A percentile compares a stretch with the other conserved stretches of the same genome.
These are phyloP conservation scores for Spergularia bocconei DNA, from an alignment of 148 eudicot genomes.

Conservation along the genomic window DNA sequence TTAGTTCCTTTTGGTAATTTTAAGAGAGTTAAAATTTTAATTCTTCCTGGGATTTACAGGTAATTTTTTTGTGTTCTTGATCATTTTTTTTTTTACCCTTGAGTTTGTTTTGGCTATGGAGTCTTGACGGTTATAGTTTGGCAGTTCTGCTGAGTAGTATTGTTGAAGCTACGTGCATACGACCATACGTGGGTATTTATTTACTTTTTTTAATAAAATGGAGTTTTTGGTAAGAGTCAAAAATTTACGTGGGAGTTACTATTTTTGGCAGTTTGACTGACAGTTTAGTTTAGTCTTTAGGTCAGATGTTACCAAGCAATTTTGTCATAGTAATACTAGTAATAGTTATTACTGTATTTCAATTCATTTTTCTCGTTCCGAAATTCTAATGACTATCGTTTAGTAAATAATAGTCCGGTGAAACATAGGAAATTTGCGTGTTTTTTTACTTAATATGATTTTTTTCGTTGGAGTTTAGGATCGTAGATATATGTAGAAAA, in stretches of 20 bases:
- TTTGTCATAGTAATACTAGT: too few species aligned
- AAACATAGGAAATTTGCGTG: too few species aligned
- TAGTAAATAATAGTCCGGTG: too few species aligned
- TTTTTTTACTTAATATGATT: too few species aligned
- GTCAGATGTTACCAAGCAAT: too few species aligned
- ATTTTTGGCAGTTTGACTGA: neutral
- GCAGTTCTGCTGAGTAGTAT: slow-evolving; percentile 14
- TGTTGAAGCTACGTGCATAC: slow-evolving; percentile 34
- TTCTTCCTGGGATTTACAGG: slow-evolving; percentile 95
- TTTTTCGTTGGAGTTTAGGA: too few species aligned
- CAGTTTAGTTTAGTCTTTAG: too few species aligned
- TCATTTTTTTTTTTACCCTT: neutral
- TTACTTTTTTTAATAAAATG: neutral
- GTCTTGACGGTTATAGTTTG: slow-evolving; percentile 19
- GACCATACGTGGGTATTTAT: slow-evolving; percentile 7
- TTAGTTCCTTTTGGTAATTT: slow-evolving; percentile 66
- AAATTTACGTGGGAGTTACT: neutral
- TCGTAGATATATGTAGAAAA: too few species aligned
- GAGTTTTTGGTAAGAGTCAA: too few species aligned
- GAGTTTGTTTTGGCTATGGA: neutral
- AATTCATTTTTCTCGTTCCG: too few species aligned
- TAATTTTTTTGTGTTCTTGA: slow-evolving; percentile 8
- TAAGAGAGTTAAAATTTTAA: slow-evolving; percentile 55
- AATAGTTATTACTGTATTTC: too few species aligned
- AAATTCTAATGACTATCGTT: too few species aligned